Evolutionary conservation across 305 asterid genomes (phyloP).

Genomic region (Euphrasia arctica): DNA sequence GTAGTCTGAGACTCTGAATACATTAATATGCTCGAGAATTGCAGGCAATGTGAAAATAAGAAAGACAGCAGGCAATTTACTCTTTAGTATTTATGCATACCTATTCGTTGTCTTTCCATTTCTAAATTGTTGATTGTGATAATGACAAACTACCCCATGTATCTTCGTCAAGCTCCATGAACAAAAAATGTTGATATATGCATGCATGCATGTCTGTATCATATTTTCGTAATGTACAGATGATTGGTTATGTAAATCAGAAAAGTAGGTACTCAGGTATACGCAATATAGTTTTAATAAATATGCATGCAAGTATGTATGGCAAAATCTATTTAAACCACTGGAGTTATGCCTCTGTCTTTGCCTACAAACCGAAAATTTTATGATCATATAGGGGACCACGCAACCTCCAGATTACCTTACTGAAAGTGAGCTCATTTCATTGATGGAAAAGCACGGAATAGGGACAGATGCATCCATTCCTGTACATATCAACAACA

Average conservation of each 20-base stretch:
- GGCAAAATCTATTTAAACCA: conserved; percentile 5
- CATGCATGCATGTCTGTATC: background rate
- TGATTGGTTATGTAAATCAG: background rate
- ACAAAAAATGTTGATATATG: background rate
- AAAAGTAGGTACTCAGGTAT: conserved; percentile 15
- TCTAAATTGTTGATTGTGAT: background rate
- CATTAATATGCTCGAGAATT: conserved; percentile 8
- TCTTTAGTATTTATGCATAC: background rate
- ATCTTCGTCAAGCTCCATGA: conserved; percentile 13
- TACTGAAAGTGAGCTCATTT: conserved; percentile 84
- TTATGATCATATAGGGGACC: conserved; percentile 52
- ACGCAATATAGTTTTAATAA: background rate
- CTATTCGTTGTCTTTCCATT: conserved; percentile 5
- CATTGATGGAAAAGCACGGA: conserved; percentile 86
- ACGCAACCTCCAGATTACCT: conserved; percentile 84
- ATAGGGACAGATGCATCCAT: conserved; percentile 95
- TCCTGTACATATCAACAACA: conserved; percentile 89
- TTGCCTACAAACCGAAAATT: conserved; percentile 16
- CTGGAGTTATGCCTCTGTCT: background rate
- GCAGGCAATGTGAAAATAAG: conserved; percentile 12
- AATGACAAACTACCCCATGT: conserved; percentile 17
- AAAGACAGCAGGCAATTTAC: conserved; percentile 6
- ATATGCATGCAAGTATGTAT: conserved; percentile 23
- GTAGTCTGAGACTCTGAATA: conserved; percentile 1
- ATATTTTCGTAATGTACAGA: background rate